These are phyloP conservation scores for Globisporangium paddicum DNA, from an alignment of 352 stramenopile species.

Conservation along the genomic window DNA sequence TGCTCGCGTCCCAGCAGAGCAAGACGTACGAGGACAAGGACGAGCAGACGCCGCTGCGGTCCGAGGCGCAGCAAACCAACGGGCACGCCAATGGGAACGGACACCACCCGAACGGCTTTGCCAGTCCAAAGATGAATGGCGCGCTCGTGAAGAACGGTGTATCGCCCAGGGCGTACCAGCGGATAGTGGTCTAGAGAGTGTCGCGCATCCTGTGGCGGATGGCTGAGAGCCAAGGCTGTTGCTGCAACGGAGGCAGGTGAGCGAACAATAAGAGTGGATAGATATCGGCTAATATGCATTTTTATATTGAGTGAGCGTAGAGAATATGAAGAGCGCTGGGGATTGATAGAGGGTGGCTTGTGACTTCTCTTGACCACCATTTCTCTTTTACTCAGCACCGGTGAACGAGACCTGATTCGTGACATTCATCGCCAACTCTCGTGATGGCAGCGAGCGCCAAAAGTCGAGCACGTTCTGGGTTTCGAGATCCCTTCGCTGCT, in stretches of 20 bases:
- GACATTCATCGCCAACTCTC: not conserved
- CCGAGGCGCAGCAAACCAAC: slow-evolving; percentile 5
- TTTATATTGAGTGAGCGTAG: too few relatives aligned
- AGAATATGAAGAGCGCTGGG: too few relatives aligned
- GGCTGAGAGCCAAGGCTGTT: too few relatives aligned
- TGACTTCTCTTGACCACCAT: not conserved
- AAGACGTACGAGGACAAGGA: slow-evolving; percentile 35
- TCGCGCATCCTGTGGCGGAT: too few relatives aligned
- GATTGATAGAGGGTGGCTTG: too few relatives aligned
- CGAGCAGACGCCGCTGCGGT: slow-evolving; percentile 34
- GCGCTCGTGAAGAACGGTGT: slow-evolving; percentile 1
- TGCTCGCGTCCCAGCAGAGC: slow-evolving; percentile 34
- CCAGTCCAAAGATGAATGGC: not conserved
- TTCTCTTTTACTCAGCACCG: not conserved
- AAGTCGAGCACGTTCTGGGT: not conserved
- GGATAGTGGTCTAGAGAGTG: slow-evolving; percentile 15
- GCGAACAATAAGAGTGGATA: too few relatives aligned
- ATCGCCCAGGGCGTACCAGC: slow-evolving; percentile 11
- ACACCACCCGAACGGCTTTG: not conserved
- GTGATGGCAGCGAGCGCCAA: not conserved
- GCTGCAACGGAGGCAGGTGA: too few relatives aligned
- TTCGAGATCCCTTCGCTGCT: not conserved
- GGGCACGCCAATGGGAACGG: not conserved
- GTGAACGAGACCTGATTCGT: not conserved
- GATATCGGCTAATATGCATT: too few relatives aligned